Percentiles rank a stretch among this genome's conserved stretches.
phyloP scores from a whole-genome alignment of 139 green algal genomes.

The Closterium sp. region DNA sequence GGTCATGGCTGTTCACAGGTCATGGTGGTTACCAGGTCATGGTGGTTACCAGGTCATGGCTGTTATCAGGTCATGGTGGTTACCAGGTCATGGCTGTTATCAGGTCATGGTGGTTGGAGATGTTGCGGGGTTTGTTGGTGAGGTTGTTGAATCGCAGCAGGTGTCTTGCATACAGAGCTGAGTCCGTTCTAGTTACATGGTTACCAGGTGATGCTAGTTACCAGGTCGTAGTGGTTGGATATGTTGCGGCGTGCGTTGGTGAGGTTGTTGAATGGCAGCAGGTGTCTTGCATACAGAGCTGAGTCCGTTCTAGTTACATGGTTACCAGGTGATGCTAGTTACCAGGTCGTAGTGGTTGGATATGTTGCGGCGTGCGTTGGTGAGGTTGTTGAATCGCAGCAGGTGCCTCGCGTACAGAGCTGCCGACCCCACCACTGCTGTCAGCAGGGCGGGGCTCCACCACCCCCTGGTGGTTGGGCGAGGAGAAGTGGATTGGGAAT shows the following conservation, averaged over 20 bases:
- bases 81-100: no score
- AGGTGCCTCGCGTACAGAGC: slow-evolving; percentile 66
- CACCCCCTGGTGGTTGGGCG: slow-evolving; percentile 34
- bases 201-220: no score
- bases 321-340: background rate
- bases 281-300: slow-evolving; percentile 63
- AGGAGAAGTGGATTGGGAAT: background rate
- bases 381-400: slow-evolving; percentile 73
- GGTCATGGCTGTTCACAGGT: slow-evolving; percentile 70
- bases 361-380: slow-evolving; percentile 84
- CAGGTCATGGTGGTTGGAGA: slow-evolving; percentile 95
- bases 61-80: no score
- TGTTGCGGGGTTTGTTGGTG: no score
- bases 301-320: slow-evolving; percentile 89
- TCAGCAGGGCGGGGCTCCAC: slow-evolving; percentile 70
- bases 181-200: no score
- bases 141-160: no score
- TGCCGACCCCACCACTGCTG: slow-evolving; percentile 30
- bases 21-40: slow-evolving; percentile 72
- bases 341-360: slow-evolving; percentile 94
- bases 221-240: slow-evolving; percentile 94
- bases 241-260: slow-evolving; percentile 84
- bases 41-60: slow-evolving; percentile 71
- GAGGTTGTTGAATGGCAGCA: slow-evolving; percentile 74
- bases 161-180: no score